phyloP scores from a whole-genome alignment of 768 basidiomycete species.

The Auriscalpium vulgare region DNA sequence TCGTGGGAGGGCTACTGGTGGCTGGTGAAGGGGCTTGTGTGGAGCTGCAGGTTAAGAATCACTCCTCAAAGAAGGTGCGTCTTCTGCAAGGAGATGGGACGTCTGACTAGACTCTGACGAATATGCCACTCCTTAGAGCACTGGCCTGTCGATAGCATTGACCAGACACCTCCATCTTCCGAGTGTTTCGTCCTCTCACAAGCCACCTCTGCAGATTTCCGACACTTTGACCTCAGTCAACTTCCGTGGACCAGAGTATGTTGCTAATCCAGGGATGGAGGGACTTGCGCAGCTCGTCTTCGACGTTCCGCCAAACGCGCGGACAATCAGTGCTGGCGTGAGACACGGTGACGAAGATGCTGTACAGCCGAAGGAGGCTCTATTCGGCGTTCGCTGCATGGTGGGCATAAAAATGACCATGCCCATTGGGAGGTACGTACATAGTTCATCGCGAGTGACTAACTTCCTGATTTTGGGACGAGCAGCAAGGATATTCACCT shows the following conservation, averaged over 20 bases:
- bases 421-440: conserved; percentile 60
- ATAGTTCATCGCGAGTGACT: not conserved
- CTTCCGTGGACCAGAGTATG: conserved; percentile 70
- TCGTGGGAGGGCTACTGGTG: conserved; percentile 55
- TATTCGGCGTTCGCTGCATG: conserved; percentile 64
- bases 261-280: conserved; percentile 63
- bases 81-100: conserved; percentile 20
- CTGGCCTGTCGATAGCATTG: conserved; percentile 54
- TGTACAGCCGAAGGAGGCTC: conserved; percentile 28
- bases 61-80: conserved; percentile 68
- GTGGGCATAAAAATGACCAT: conserved; percentile 60
- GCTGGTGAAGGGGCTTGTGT: conserved; percentile 66
- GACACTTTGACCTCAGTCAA: conserved; percentile 63
- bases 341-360: conserved; percentile 45
- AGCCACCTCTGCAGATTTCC: conserved; percentile 49
- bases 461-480: conserved; percentile 1
- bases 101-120: conserved; percentile 31
- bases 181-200: conserved; percentile 28
- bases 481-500: conserved; percentile 64
- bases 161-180: conserved; percentile 54
- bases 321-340: conserved; percentile 55
- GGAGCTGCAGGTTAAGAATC: conserved; percentile 76
- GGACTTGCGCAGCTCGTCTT: conserved; percentile 76
- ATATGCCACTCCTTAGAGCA: conserved; percentile 1
- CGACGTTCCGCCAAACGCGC: conserved; percentile 61